A percentile compares a stretch with the other conserved stretches of the same genome.
These are phyloP conservation scores for Aspergillus conjunctus DNA, from an alignment of 495 filamentous ascomycete genomes.

Conservation along the genomic window DNA sequence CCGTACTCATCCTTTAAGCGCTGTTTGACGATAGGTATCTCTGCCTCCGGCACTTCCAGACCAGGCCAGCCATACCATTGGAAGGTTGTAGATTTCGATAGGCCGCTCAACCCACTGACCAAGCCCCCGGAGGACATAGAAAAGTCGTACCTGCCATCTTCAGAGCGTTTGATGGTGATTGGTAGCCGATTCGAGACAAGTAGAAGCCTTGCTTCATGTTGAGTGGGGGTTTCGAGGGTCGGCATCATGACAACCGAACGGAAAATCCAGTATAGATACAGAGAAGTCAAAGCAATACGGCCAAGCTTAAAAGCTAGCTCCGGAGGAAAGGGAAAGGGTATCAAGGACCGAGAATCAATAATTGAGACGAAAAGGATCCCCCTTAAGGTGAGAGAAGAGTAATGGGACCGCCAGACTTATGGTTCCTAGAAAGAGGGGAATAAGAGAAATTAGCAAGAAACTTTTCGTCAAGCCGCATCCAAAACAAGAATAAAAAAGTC, in stretches of 20 bases:
- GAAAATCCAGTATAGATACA: conserved; percentile 6
- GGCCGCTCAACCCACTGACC: conserved; percentile 84
- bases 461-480: not conserved
- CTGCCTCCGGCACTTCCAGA: conserved; percentile 75
- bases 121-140: conserved; percentile 95
- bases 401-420: not conserved
- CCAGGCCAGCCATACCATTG: conserved; percentile 99
- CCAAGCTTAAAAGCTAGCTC: not conserved
- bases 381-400: not conserved
- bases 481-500: conserved; percentile 8
- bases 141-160: conserved; percentile 82
- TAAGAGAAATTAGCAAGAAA: not conserved
- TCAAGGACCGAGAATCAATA: not conserved
- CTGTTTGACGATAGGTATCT: conserved; percentile 62
- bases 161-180: conserved; percentile 89
- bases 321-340: not conserved
- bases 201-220: conserved; percentile 59
- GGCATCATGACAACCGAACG: conserved; percentile 32
- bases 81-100: conserved; percentile 89
- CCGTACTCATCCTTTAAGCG: conserved; percentile 72
- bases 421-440: not conserved
- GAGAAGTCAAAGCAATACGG: not conserved
- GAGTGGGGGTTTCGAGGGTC: conserved; percentile 34
- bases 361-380: not conserved
- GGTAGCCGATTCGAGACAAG: conserved; percentile 92